Evolutionary conservation across 2,329 filamentous ascomycete genomes (phyloP), one percentile per base, ranked within the genome.

Genomic region (Pezizomycotina sp.): DNA sequence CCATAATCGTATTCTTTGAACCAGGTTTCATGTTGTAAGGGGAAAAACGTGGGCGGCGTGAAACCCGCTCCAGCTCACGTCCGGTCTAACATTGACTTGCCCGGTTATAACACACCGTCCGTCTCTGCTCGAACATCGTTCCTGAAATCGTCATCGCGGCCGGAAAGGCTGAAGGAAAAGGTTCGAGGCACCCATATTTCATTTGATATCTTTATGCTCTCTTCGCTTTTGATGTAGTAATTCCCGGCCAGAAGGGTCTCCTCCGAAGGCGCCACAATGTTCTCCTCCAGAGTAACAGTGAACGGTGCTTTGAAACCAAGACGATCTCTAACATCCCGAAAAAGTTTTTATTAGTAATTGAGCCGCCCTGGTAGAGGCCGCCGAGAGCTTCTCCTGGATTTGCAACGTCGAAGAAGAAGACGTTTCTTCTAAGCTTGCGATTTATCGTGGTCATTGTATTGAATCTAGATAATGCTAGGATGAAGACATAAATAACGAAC

Each of bases 1-100:
- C 37, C 19, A 30, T 38, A 50, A 33, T 44, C 41, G 4, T 42
- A 9, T 5, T 40, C 26, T 2, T 27, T 42, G 48, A 49, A 53
- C n/a, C 46, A 23, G 3, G 20, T 5, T 38, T 53, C 48, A 23
- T 49, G 45, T 5, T 43, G n/a, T 47, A 3, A 48, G 16, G 3
- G 48, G 51, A 41, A 54, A 54, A 3, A 54, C 49, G 30, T 53
- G 48, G 1, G 47, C 48, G 9, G 47, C 50, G 31, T 55, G 38
- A 24, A 53, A 52, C 9, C 47, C 39, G 3, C 2, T 9, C 47
- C 49, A 51, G 6, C 52, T 13, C 49, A 41, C 30, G 25, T 37
- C 12, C 13, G 24, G 30, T 14, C 27, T 7, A 6, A 38, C 4
- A 19, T 22, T 35, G 18, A 10, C 9, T 13, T 33, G 8, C 5